Conservation (phyloP, 2,329 filamentous ascomycete species). For the Westerdykella ornata region DNA sequence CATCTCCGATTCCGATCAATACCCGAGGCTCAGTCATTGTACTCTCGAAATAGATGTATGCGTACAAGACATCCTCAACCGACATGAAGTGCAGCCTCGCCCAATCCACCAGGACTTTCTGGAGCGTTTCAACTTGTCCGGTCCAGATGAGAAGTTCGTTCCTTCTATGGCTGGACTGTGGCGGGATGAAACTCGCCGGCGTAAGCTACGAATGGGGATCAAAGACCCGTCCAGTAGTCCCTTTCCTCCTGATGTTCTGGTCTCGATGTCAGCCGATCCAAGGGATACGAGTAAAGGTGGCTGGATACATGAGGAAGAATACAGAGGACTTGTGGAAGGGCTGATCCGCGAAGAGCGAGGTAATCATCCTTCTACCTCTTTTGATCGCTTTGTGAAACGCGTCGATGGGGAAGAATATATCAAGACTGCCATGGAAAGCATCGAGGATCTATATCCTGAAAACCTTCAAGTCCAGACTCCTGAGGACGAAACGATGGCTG, state of each 20-base stretch:
- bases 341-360: conserved; percentile 60
- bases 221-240: conserved; percentile 61
- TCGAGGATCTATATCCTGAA: conserved; percentile 76
- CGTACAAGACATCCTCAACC: conserved; percentile 81
- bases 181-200: conserved; percentile 77
- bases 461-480: conserved; percentile 42
- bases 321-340: conserved; percentile 56
- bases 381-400: conserved; percentile 59
- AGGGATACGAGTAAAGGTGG: conserved; percentile 65
- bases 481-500: conserved; percentile 6
- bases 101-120: conserved; percentile 79
- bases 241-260: conserved; percentile 71
- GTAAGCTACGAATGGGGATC: conserved; percentile 64
- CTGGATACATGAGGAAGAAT: conserved; percentile 92
- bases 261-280: conserved; percentile 82
- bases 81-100: conserved; percentile 67
- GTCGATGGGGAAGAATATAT: conserved; percentile 52
- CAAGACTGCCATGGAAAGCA: conserved; percentile 73
- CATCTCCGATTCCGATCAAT: conserved; percentile 55
- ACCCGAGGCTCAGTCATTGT: conserved; percentile 80
- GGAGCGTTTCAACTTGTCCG: conserved; percentile 60
- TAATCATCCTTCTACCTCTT: conserved; percentile 46
- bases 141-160: conserved; percentile 70
- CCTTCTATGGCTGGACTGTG: conserved; percentile 91
- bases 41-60: conserved; percentile 84